These are phyloP conservation scores for Phytophthora pluvialis DNA, from an alignment of 352 stramenopile genomes.

Conservation along the genomic window DNA sequence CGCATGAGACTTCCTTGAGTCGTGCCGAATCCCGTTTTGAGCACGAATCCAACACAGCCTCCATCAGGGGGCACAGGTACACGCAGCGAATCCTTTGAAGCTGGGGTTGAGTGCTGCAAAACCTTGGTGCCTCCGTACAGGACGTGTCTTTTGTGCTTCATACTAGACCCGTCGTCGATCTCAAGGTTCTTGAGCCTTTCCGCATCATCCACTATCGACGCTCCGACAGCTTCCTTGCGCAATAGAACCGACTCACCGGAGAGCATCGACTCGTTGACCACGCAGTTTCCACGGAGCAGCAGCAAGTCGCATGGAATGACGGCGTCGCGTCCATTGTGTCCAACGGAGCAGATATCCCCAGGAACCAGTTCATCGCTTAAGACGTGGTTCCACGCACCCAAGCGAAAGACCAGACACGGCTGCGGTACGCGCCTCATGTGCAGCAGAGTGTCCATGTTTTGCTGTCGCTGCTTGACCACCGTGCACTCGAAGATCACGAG, in stretches of 20 bases:
- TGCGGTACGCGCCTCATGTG: slow-evolving; percentile 91
- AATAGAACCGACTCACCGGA: slow-evolving; percentile 98
- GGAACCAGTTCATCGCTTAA: slow-evolving; percentile 90
- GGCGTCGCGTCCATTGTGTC: slow-evolving; percentile 73
- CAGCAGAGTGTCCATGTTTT: slow-evolving; percentile 95
- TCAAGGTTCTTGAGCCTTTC: slow-evolving; percentile 79
- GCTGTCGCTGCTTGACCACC: slow-evolving; percentile 94
- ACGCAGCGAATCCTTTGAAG: slow-evolving; percentile 38
- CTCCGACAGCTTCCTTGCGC: slow-evolving; percentile 93
- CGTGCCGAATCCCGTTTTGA: slow-evolving; percentile 98
- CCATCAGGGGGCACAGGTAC: slow-evolving; percentile 87
- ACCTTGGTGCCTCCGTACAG: slow-evolving; percentile 93
- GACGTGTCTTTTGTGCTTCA: slow-evolving; percentile 88
- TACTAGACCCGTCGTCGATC: slow-evolving; percentile 80
- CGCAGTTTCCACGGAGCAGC: slow-evolving; percentile 94
- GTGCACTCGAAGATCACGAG: slow-evolving; percentile 98
- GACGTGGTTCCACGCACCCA: slow-evolving; percentile 80
- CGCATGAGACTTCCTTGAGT: slow-evolving; percentile 97
- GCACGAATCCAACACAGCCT: slow-evolving; percentile 94
- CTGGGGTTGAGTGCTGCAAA: slow-evolving; percentile 73
- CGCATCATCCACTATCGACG: slow-evolving; percentile 67
- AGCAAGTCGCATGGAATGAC: slow-evolving; percentile 96
- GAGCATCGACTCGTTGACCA: slow-evolving; percentile 99
- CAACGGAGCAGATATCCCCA: slow-evolving; percentile 94
- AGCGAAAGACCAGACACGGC: slow-evolving; percentile 92